Conservation (phyloP, 2,329 filamentous ascomycete species). For the Phoma herbarum region DNA sequence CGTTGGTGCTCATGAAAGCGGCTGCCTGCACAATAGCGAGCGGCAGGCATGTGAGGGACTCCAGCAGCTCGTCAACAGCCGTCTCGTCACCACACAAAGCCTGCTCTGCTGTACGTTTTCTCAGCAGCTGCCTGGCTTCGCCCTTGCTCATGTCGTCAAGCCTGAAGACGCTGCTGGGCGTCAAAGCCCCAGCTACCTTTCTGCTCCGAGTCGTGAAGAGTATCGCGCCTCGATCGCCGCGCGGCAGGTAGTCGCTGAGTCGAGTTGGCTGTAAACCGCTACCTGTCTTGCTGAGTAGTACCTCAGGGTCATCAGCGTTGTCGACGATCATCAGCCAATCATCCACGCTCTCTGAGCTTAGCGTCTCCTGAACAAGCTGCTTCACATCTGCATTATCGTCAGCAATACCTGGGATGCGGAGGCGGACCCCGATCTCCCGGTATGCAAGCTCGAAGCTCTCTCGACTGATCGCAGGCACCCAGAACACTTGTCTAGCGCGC, state of each 20-base stretch:
- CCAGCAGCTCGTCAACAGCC: slow-evolving; percentile 37
- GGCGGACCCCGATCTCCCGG: slow-evolving; percentile 20
- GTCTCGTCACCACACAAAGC: slow-evolving; percentile 22
- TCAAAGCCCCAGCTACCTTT: slow-evolving; percentile 24
- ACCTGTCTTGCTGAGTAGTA: slow-evolving; percentile 35
- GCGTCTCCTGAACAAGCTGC: slow-evolving; percentile 45
- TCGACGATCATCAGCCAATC: slow-evolving; percentile 58
- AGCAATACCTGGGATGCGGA: slow-evolving; percentile 24
- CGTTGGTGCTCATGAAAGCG: slow-evolving; percentile 39
- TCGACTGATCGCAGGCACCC: slow-evolving; percentile 28
- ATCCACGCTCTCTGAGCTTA: slow-evolving; percentile 39
- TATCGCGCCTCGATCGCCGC: slow-evolving; percentile 39
- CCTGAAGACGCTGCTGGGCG: slow-evolving; percentile 26
- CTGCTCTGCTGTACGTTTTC: slow-evolving; percentile 8
- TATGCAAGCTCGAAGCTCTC: slow-evolving; percentile 37
- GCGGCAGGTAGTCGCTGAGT: slow-evolving; percentile 45
- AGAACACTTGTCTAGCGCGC: slow-evolving; percentile 29
- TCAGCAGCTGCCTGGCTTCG: not conserved
- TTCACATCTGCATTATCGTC: slow-evolving; percentile 50
- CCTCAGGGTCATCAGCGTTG: slow-evolving; percentile 54
- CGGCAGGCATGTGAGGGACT: slow-evolving; percentile 32
- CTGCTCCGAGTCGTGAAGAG: slow-evolving; percentile 42
- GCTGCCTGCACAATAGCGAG: slow-evolving; percentile 26
- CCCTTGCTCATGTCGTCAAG: slow-evolving; percentile 25
- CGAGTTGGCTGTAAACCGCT: slow-evolving; percentile 1